Percentiles rank a stretch among this genome's conserved stretches.
These are phyloP conservation scores for Lactarius evosmus DNA, from an alignment of 768 basidiomycete species.

Conservation along the genomic window DNA sequence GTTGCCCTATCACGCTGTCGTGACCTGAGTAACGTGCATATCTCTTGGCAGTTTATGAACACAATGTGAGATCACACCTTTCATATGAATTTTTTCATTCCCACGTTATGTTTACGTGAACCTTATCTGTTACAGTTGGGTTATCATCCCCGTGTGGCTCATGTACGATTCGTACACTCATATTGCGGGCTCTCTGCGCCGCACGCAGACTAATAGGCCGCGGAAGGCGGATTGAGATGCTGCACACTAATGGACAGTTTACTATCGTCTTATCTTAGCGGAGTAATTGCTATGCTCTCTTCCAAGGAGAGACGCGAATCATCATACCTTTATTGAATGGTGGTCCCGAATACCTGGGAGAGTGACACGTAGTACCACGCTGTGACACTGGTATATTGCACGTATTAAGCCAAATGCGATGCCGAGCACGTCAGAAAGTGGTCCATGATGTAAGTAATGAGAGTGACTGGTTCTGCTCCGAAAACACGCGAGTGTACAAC, in stretches of 20 bases:
- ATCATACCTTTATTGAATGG: neutral
- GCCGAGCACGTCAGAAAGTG: slow-evolving; percentile 2
- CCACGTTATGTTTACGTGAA: slow-evolving; percentile 12
- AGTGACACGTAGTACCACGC: neutral
- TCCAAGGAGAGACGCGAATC: no score
- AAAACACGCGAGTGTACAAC: neutral
- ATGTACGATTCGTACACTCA: slow-evolving; percentile 76
- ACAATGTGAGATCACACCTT: slow-evolving; percentile 50
- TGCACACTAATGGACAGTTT: neutral
- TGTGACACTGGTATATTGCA: neutral
- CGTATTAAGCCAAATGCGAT: slow-evolving; percentile 8
- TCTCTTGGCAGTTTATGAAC: slow-evolving; percentile 66
- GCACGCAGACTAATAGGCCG: slow-evolving; percentile 9
- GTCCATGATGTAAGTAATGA: slow-evolving; percentile 16
- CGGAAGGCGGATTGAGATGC: slow-evolving; percentile 12
- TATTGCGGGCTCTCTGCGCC: slow-evolving; percentile 60
- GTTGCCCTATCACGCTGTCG: slow-evolving; percentile 39
- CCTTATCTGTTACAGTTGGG: slow-evolving; percentile 55
- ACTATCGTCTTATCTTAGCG: neutral
- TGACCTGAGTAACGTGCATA: neutral
- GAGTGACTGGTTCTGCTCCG: neutral
- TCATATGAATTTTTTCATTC: neutral
- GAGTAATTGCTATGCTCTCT: neutral
- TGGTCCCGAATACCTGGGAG: neutral
- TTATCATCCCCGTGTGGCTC: slow-evolving; percentile 67